These are phyloP conservation scores for Phytopythium aichiense DNA, from an alignment of 352 stramenopile species.

Conservation along the genomic window DNA sequence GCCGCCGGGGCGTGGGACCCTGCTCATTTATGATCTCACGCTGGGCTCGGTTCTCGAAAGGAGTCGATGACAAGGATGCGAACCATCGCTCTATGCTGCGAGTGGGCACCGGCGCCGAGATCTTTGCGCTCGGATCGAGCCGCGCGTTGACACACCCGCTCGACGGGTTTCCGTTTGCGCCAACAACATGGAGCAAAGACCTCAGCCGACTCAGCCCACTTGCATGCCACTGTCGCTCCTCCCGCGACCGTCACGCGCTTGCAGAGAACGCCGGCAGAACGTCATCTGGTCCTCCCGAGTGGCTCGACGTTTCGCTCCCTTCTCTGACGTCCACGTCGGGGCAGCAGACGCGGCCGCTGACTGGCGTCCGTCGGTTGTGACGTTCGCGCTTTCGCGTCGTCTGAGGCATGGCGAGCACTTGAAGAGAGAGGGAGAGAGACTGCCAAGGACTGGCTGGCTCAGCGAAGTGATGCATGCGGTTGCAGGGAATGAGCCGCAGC, in stretches of 20 bases:
- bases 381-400: neutral
- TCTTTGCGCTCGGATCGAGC: conserved; percentile 1
- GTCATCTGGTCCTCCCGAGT: neutral
- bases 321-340: neutral
- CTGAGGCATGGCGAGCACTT: neutral
- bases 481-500: neutral
- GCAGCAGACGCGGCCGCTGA: neutral
- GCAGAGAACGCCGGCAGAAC: neutral
- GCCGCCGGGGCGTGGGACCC: neutral
- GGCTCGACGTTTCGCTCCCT: neutral
- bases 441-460: neutral
- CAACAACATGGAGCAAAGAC: neutral
- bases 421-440: neutral
- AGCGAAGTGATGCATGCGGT: neutral
- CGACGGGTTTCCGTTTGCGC: neutral
- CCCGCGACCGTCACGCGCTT: neutral
- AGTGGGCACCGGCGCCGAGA: neutral
- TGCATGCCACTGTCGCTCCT: conserved; percentile 1
- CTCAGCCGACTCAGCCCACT: neutral
- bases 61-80: neutral
- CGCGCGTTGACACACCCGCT: neutral
- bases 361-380: neutral
- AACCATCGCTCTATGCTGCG: neutral
- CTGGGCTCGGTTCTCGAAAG: neutral
- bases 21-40: neutral